phyloP scores from a whole-genome alignment of 1,139 yeast genomes.

The Zygotorulaspora mrakii region DNA sequence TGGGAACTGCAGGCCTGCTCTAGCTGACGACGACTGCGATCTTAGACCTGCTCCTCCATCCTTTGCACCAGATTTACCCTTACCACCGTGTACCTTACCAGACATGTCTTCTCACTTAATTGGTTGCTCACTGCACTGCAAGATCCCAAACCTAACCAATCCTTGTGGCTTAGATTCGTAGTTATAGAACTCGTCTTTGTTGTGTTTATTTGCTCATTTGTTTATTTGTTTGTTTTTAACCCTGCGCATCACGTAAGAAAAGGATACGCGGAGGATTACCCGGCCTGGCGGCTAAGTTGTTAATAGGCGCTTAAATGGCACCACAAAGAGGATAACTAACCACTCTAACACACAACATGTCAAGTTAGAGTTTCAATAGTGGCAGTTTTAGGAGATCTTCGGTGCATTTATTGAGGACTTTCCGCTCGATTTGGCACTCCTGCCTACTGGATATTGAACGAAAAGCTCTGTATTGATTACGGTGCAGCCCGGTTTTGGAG shows the following conservation, averaged over 20 bases:
- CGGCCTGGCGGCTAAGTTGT: slow-evolving; percentile 4
- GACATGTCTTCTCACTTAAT: slow-evolving; percentile 50
- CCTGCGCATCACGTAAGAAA: not conserved
- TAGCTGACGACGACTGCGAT: slow-evolving; percentile 87
- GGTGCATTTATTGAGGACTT: too few species aligned
- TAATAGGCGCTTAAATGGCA: too few species aligned
- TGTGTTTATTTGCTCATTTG: slow-evolving; percentile 11
- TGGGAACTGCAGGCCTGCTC: slow-evolving; percentile 97
- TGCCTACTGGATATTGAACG: too few species aligned
- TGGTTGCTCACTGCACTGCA: not conserved
- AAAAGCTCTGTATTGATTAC: too few species aligned
- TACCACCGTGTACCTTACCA: slow-evolving; percentile 96
- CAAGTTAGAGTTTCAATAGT: not conserved
- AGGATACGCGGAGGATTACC: not conserved
- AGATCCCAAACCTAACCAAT: too few species aligned
- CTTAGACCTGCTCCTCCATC: slow-evolving; percentile 51
- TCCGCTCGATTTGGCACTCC: too few species aligned
- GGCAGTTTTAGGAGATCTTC: too few species aligned
- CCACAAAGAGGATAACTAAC: not conserved
- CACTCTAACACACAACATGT: not conserved
- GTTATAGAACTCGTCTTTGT: too few species aligned
- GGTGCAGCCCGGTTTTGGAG: too few species aligned
- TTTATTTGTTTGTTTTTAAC: slow-evolving; percentile 4
- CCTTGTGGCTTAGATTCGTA: too few species aligned
- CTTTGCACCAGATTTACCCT: slow-evolving; percentile 83